Evolutionary conservation across 345 rosid species (phyloP), one percentile per base, ranked within the genome.

Genomic region (Citrus glauca): DNA sequence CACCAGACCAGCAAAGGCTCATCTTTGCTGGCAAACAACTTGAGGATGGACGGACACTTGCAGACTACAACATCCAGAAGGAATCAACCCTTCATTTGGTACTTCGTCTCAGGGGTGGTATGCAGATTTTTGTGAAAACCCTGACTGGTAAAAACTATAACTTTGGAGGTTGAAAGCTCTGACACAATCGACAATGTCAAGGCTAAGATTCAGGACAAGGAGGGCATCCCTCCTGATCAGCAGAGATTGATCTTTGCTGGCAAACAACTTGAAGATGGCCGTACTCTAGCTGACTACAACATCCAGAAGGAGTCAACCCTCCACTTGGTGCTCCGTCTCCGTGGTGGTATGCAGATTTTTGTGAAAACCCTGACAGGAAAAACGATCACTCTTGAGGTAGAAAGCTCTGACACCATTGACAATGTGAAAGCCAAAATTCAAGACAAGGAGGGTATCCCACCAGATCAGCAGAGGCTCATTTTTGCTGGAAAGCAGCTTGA

Each of bases 101-200:
- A 2, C 81, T 81, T 2, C 81, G 84, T 13, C 66, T 77, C 5
- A 72, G 84, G 69, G 84, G 84, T 28, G 84, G 84, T 3, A 81
- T 81, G 84, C 84, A 81, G 60, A 81, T 81, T 30, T 81, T 81
- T 59, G 84, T 81, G 25, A 81, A 81, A 38, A 81, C 84, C 32
- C 63, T 81, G 2, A 81, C 84, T 2, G 84, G 84, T 3, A 81
- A 81, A n/a, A 62, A 81, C 84, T 9, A 76, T 81, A 7, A 81
- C 83, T 22, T 45, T 81, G 0, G 83, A 81, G 11, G 83, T 81
- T 0, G 83, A 81, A 64, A 81, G 79, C 25, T 80, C 83, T 0
- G 83, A 80, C 20, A 80, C 83, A 13, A 64, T 80, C 0, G 83
- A 80, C 40, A 80, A 80, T 20, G 79, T 80, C 30, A 80, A 80